These are phyloP conservation scores for Solanum hybrid DNA, from an alignment of 305 asterid genomes.

Conservation along the genomic window DNA sequence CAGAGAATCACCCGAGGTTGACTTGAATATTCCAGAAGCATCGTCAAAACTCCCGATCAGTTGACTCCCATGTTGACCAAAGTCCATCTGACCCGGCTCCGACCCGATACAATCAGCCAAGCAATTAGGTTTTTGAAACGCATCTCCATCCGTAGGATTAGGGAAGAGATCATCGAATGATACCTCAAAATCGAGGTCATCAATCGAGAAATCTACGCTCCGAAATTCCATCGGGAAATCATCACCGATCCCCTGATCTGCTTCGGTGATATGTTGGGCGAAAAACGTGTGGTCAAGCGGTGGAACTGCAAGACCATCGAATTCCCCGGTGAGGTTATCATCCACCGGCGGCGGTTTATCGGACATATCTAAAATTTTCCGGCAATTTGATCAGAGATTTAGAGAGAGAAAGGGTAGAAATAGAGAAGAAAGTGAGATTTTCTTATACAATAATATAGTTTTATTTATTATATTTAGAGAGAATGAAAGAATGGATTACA, in stretches of 20 bases:
- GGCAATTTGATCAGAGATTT: background rate
- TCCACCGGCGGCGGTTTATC: background rate
- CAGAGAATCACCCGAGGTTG: background rate
- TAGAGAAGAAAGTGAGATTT: background rate
- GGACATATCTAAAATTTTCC: background rate
- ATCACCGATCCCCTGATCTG: constrained; percentile 10
- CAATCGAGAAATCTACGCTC: constrained; percentile 11
- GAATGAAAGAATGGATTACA: background rate
- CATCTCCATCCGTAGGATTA: constrained; percentile 20
- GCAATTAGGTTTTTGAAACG: background rate
- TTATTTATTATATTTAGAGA: background rate
- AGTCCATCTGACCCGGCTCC: constrained; percentile 14
- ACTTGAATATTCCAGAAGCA: background rate
- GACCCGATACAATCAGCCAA: constrained; percentile 9
- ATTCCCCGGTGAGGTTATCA: constrained; percentile 9
- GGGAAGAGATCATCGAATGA: constrained; percentile 55
- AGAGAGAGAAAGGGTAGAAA: background rate
- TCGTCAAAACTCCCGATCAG: background rate
- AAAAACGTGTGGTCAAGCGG: constrained; percentile 37
- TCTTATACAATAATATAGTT: background rate
- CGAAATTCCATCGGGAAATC: background rate
- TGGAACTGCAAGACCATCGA: constrained; percentile 24
- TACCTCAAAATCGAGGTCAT: constrained; percentile 53
- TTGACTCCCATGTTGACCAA: constrained; percentile 1
- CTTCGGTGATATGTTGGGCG: constrained; percentile 13